Percentiles rank a stretch among this genome's conserved stretches.
These are phyloP conservation scores for Tulasnella sp. DNA, from an alignment of 768 basidiomycete species.

Conservation along the genomic window DNA sequence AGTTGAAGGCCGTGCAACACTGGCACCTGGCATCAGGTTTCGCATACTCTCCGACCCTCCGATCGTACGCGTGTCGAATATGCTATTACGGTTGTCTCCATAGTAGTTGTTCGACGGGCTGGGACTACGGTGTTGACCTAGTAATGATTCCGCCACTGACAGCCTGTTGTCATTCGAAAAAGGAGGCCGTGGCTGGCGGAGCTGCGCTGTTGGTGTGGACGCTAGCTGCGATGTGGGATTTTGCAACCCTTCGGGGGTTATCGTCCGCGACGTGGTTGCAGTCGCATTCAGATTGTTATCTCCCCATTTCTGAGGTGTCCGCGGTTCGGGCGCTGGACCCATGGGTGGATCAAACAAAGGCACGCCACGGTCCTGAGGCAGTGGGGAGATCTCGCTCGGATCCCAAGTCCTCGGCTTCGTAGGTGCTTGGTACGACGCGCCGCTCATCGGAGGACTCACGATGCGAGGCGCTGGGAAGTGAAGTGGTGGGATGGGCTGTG, in stretches of 20 bases:
- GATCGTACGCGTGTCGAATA: constrained; percentile 7
- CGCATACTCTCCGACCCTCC: constrained; percentile 5
- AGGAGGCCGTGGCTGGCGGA: neutral
- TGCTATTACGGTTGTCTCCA: neutral
- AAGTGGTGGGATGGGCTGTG: neutral
- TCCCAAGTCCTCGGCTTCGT: constrained; percentile 2
- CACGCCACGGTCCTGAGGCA: neutral
- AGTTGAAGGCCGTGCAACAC: neutral
- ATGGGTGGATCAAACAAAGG: neutral
- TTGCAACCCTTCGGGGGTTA: no score
- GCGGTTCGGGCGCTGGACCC: no score
- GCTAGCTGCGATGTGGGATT: neutral
- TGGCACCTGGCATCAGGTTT: constrained; percentile 1
- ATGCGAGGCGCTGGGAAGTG: neutral
- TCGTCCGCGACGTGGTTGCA: neutral
- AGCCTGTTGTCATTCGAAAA: constrained; percentile 1
- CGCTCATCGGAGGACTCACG: constrained; percentile 3
- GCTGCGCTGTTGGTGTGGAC: neutral
- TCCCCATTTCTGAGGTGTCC: neutral
- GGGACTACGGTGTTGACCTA: neutral
- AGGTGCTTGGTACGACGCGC: neutral
- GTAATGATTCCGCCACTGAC: constrained; percentile 9
- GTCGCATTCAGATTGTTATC: no score
- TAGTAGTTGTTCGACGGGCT: neutral
- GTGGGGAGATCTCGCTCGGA: neutral